A percentile compares a stretch with the other conserved stretches of the same genome.
These are phyloP conservation scores for Coniophora puteana DNA, from an alignment of 1,284 basidiomycete species.

Conservation along the genomic window DNA sequence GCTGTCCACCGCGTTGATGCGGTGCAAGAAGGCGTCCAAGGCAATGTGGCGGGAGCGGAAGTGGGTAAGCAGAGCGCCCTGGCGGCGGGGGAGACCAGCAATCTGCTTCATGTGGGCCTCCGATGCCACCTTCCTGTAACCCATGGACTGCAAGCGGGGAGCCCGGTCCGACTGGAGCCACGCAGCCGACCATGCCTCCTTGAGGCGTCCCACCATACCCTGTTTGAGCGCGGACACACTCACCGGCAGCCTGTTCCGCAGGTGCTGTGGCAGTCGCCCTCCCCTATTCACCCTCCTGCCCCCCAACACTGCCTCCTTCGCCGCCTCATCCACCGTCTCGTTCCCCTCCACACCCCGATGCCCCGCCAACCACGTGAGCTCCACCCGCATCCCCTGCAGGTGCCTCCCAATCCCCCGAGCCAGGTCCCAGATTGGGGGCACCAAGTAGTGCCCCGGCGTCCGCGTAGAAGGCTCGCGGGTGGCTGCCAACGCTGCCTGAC, in stretches of 20 bases:
- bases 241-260: not conserved
- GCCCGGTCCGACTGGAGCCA: no score
- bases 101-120: no score
- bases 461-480: no score
- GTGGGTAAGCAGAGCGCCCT: slow-evolving; percentile 20
- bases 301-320: not conserved
- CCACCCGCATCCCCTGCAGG: no score
- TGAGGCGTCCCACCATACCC: no score
- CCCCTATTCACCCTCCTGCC: not conserved
- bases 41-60: slow-evolving; percentile 24
- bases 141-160: no score
- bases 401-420: no score
- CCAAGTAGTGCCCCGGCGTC: no score
- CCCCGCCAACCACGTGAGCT: not conserved
- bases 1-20: slow-evolving; percentile 10
- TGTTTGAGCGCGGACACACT: slow-evolving; percentile 3
- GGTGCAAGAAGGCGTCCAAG: slow-evolving; percentile 19
- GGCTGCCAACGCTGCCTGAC: no score
- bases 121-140: no score
- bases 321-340: not conserved
- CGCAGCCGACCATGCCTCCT: no score
- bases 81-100: slow-evolving; percentile 4
- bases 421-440: no score
- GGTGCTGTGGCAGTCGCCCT: not conserved
- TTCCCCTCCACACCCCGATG: not conserved